Evolutionary conservation across 1,284 basidiomycete genomes (phyloP).

Genomic region (Stygiomarasmius scandens): DNA sequence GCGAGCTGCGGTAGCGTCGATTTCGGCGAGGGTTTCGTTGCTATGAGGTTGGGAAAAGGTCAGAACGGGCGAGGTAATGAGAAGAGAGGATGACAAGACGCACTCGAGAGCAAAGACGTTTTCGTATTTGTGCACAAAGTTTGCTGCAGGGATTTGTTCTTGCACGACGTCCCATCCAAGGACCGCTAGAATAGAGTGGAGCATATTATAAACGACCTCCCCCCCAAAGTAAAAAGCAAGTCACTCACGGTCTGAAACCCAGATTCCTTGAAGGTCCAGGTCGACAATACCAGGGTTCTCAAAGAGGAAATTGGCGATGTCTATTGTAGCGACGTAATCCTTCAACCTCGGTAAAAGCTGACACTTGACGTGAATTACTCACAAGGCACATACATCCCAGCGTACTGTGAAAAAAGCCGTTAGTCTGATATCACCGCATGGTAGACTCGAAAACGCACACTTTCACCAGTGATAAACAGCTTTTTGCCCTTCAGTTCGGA

Average conservation of each 20-base stretch:
- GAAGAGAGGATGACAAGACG: slow-evolving; percentile 18
- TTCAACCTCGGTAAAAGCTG: too few species aligned
- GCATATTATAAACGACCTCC: neutral
- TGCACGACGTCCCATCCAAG: slow-evolving; percentile 65
- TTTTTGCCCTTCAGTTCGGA: slow-evolving; percentile 71
- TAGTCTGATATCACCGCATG: neutral
- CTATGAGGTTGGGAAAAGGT: slow-evolving; percentile 51
- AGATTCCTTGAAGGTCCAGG: slow-evolving; percentile 67
- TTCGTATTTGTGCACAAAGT: slow-evolving; percentile 71
- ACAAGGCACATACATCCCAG: slow-evolving; percentile 68
- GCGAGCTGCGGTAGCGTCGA: slow-evolving; percentile 51
- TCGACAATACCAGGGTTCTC: slow-evolving; percentile 54
- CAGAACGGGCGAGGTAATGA: slow-evolving; percentile 4
- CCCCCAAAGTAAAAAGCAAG: neutral
- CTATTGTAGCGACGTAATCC: too few species aligned
- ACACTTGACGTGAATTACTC: slow-evolving; percentile 21
- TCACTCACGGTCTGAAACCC: slow-evolving; percentile 71
- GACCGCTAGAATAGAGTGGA: slow-evolving; percentile 44
- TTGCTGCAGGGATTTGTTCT: slow-evolving; percentile 66
- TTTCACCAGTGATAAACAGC: slow-evolving; percentile 70
- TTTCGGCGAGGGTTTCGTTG: slow-evolving; percentile 46
- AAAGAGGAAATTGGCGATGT: slow-evolving; percentile 76
- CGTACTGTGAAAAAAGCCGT: slow-evolving; percentile 42
- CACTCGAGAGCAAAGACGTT: slow-evolving; percentile 73
- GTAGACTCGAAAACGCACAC: slow-evolving; percentile 46